A percentile compares a stretch with the other conserved stretches of the same genome.
Evolutionary conservation across 2,329 filamentous ascomycete genomes (phyloP).

Genomic region (Neodidymelliopsis sp.): DNA sequence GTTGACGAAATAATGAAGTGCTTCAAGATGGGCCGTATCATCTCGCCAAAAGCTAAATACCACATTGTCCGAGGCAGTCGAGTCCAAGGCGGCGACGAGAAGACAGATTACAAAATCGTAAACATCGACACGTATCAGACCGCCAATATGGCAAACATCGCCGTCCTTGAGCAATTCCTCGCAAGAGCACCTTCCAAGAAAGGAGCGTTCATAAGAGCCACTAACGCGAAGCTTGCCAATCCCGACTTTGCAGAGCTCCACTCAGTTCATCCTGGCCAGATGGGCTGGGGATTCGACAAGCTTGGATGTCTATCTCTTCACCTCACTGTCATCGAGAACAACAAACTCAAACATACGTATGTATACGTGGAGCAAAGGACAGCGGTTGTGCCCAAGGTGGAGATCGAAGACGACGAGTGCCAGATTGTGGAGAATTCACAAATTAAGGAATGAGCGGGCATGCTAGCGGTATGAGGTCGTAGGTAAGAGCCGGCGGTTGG

Average conservation of each 20-base stretch:
- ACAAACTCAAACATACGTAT: not conserved
- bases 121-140: not conserved
- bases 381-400: not conserved
- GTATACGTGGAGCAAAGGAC: constrained; percentile 5
- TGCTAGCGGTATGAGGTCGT: not conserved
- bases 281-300: constrained; percentile 17
- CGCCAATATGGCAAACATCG: not conserved
- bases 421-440: not conserved
- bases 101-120: not conserved
- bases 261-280: constrained; percentile 8
- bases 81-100: not conserved
- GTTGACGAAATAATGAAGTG: not conserved
- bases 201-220: not conserved
- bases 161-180: not conserved
- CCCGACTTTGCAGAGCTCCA: not conserved
- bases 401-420: not conserved
- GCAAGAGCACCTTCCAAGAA: not conserved
- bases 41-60: not conserved
- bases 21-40: not conserved
- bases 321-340: not conserved
- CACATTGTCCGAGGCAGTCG: not conserved
- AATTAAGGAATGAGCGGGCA: not conserved
- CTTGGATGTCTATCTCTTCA: constrained; percentile 9
- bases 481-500: too few species aligned
- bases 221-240: not conserved